A percentile compares a stretch with the other conserved stretches of the same genome.
Conservation (phyloP, 1,284 basidiomycete genomes). For the Fomitopsis schrenkii region DNA sequence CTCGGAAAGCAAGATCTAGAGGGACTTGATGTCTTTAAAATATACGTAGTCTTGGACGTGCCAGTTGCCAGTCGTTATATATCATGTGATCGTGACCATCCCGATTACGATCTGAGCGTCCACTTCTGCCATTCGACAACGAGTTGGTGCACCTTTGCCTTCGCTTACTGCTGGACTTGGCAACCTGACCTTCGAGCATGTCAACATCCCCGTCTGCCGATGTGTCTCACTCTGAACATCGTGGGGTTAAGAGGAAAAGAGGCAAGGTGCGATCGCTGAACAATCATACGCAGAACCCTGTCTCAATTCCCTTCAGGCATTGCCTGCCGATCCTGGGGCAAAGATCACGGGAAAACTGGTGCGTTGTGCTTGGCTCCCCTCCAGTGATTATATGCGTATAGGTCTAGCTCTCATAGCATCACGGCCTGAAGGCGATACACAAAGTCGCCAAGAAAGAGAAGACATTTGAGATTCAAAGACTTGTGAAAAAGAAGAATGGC, state of each 20-base stretch:
- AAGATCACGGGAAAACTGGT: slow-evolving; percentile 37
- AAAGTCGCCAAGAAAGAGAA: slow-evolving; percentile 80
- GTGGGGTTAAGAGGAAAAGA: slow-evolving; percentile 41
- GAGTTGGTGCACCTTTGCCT: no score
- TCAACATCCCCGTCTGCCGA: not conserved
- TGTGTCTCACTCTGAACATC: not conserved
- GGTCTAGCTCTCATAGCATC: slow-evolving; percentile 40
- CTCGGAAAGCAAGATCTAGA: no score
- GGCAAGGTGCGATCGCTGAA: slow-evolving; percentile 20
- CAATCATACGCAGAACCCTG: not conserved
- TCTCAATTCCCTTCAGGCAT: not conserved
- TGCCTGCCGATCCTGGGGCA: slow-evolving; percentile 31
- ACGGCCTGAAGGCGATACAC: slow-evolving; percentile 60
- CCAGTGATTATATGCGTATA: not conserved
- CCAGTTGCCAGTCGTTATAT: no score
- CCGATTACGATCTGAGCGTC: no score
- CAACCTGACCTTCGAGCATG: not conserved
- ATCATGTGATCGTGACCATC: no score
- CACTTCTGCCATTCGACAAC: no score
- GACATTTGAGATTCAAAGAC: slow-evolving; percentile 78
- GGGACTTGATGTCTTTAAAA: no score
- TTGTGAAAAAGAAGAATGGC: slow-evolving; percentile 64
- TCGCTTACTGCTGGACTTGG: no score
- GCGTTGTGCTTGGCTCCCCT: slow-evolving; percentile 16
- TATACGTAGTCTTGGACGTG: no score